Evolutionary conservation across 305 asterid genomes (phyloP).

Genomic region (Fraxinus platypoda): DNA sequence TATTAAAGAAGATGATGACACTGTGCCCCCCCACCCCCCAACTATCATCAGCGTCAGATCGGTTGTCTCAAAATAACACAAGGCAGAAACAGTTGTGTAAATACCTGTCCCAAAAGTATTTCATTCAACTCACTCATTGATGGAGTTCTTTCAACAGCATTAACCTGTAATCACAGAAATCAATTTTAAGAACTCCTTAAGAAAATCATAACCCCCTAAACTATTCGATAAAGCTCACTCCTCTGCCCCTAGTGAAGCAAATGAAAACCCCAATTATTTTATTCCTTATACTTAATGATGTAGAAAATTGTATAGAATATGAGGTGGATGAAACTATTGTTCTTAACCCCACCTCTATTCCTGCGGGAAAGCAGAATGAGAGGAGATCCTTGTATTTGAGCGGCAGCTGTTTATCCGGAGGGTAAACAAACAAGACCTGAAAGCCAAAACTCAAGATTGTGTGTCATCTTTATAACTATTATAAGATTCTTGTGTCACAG

Average conservation of each 20-base stretch:
- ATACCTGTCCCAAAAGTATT: conserved; percentile 94
- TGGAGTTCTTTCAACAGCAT: conserved; percentile 93
- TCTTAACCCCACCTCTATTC: conserved; percentile 71
- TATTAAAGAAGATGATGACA: no score
- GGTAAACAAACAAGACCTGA: conserved; percentile 95
- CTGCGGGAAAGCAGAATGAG: conserved; percentile 94
- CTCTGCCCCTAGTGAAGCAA: not conserved
- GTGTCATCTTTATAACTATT: not conserved
- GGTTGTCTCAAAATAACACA: not conserved
- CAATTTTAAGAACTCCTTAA: conserved; percentile 9
- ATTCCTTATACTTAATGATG: not conserved
- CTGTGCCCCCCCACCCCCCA: no score
- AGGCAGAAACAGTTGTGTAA: conserved; percentile 23
- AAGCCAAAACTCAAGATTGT: conserved; percentile 26
- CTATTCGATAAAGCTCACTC: conserved; percentile 12
- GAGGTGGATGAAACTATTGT: conserved; percentile 5
- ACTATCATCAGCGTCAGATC: not conserved
- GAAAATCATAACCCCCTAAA: conserved; percentile 2
- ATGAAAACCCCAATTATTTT: not conserved
- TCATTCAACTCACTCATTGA: conserved; percentile 98
- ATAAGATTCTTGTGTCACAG: not conserved
- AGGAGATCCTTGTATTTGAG: conserved; percentile 92
- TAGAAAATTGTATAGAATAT: not conserved
- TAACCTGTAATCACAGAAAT: conserved; percentile 59
- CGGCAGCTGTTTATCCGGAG: conserved; percentile 96